A percentile compares a stretch with the other conserved stretches of the same genome.
These are phyloP conservation scores for Candida argentea DNA, from an alignment of 805 yeast species.

Conservation along the genomic window DNA sequence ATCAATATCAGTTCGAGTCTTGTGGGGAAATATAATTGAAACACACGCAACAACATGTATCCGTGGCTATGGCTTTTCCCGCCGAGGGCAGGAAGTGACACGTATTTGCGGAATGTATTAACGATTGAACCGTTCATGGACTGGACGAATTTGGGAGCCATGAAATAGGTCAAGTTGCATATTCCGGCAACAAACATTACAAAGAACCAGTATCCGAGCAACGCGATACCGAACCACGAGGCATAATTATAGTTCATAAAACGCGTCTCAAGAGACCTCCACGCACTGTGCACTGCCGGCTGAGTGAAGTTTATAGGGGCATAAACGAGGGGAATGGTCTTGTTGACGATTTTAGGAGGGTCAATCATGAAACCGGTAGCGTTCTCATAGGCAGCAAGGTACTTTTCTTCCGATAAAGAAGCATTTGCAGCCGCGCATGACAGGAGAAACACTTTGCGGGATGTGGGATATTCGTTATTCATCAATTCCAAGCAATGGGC, in stretches of 20 bases:
- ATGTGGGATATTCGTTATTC: conserved; percentile 13
- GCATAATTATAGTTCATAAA: conserved; percentile 27
- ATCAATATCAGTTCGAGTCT: conserved; percentile 41
- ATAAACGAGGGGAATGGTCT: too few relatives aligned
- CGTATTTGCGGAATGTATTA: conserved; percentile 15
- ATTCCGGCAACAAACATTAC: conserved; percentile 22
- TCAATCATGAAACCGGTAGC: conserved; percentile 30
- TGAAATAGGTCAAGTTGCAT: conserved; percentile 15
- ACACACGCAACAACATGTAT: conserved; percentile 3
- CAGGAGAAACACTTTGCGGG: conserved; percentile 8
- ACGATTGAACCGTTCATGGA: conserved; percentile 15
- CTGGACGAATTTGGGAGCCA: conserved; percentile 13
- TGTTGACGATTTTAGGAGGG: conserved; percentile 10
- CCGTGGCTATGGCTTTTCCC: conserved; percentile 15
- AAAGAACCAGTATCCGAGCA: conserved; percentile 22
- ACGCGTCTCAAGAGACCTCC: conserved; percentile 19
- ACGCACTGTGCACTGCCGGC: conserved; percentile 16
- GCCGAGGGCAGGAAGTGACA: conserved; percentile 26
- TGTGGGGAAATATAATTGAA: conserved; percentile 35
- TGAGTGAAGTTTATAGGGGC: conserved; percentile 25
- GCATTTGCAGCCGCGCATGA: conserved; percentile 7
- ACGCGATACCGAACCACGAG: conserved; percentile 23
- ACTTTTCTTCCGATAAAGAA: conserved; percentile 18
- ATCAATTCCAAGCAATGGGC: conserved; percentile 21
- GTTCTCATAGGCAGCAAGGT: conserved; percentile 27